A percentile compares a stretch with the other conserved stretches of the same genome.
phyloP scores from a whole-genome alignment of 139 green algal species.

The Picochlorum costavermella region DNA sequence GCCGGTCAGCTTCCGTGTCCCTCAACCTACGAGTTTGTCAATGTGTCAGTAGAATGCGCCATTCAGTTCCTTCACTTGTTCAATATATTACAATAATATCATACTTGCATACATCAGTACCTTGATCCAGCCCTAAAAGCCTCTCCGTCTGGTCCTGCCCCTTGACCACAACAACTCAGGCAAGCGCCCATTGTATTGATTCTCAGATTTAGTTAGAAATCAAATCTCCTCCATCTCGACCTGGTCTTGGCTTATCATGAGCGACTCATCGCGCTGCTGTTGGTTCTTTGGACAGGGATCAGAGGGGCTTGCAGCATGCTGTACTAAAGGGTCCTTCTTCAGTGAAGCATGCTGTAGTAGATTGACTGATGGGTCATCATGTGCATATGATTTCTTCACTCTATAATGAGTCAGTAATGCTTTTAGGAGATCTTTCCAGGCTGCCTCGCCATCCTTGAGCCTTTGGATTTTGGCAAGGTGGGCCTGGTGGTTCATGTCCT shows the following conservation, averaged over 20 bases:
- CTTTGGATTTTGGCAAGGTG: slow-evolving; percentile 20
- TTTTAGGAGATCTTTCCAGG: slow-evolving; percentile 46
- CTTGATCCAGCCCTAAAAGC: slow-evolving; percentile 10
- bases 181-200: slow-evolving; percentile 17
- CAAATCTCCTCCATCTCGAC: slow-evolving; percentile 8
- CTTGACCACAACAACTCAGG: slow-evolving; percentile 19
- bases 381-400: slow-evolving; percentile 14
- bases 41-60: neutral
- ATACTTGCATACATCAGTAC: neutral
- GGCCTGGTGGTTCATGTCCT: slow-evolving; percentile 31
- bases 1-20: slow-evolving; percentile 19
- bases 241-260: neutral
- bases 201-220: neutral
- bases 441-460: slow-evolving; percentile 24
- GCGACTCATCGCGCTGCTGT: neutral
- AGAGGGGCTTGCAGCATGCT: neutral
- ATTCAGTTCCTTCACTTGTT: too few species aligned
- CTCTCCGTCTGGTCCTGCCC: slow-evolving; percentile 14
- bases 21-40: neutral
- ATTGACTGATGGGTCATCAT: too few species aligned
- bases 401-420: slow-evolving; percentile 22
- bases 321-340: neutral
- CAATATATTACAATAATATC: neutral
- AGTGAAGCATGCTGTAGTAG: too few species aligned
- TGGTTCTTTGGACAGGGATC: neutral